phyloP scores from a whole-genome alignment of 108 stramenopile species.

The Skeletonema marinoi region DNA sequence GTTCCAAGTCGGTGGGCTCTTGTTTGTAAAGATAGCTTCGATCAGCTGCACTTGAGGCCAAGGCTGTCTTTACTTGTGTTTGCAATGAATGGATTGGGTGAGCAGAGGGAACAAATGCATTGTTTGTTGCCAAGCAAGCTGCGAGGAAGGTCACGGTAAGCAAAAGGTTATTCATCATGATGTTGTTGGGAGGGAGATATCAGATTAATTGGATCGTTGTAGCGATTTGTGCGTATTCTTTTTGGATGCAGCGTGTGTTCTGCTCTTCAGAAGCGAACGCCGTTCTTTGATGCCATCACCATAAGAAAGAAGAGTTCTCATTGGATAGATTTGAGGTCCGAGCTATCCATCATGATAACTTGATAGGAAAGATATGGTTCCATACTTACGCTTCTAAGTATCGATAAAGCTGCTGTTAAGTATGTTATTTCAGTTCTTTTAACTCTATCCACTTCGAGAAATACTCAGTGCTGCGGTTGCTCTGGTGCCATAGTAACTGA shows the following conservation, averaged over 20 bases:
- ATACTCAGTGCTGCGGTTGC: slow-evolving; percentile 68
- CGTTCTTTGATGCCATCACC: background rate
- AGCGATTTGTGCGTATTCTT: no score
- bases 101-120: background rate
- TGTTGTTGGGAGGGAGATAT: background rate
- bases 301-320: background rate
- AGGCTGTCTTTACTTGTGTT: background rate
- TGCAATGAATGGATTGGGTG: background rate
- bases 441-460: slow-evolving; percentile 78
- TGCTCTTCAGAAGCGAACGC: background rate
- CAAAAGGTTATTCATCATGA: background rate
- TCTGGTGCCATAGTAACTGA: slow-evolving; percentile 67
- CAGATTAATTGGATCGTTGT: background rate
- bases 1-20: slow-evolving; percentile 31
- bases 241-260: no score
- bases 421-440: slow-evolving; percentile 40
- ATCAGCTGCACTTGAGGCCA: background rate
- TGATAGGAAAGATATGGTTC: background rate
- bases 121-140: background rate
- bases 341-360: background rate
- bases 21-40: slow-evolving; percentile 26
- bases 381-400: no score
- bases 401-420: no score
- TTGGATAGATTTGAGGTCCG: background rate
- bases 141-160: background rate